These are phyloP conservation scores for Collariella sp. DNA, from an alignment of 495 filamentous ascomycete species.

Conservation along the genomic window DNA sequence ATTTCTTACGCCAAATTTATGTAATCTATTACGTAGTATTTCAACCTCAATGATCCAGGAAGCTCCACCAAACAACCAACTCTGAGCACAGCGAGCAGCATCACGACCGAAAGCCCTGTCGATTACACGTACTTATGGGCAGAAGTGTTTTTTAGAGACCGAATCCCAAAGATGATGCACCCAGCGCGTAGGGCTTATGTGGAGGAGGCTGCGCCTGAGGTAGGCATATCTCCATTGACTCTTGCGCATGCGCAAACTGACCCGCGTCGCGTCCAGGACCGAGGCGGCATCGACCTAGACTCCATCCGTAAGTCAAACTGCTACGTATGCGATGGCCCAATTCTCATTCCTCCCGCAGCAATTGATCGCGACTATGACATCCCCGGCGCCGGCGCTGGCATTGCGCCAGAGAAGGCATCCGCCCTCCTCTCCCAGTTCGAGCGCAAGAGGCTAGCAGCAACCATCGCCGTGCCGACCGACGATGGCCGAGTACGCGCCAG, in stretches of 20 bases:
- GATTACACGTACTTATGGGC: neutral
- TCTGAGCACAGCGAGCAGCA: no score
- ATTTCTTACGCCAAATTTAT: no score
- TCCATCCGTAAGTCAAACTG: conserved; percentile 58
- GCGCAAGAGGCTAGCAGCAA: conserved; percentile 77
- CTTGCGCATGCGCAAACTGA: conserved; percentile 27
- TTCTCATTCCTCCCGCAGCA: conserved; percentile 39
- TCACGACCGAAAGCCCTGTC: neutral
- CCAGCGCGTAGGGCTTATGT: conserved; percentile 92
- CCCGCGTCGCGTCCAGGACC: conserved; percentile 33
- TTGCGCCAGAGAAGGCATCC: conserved; percentile 80
- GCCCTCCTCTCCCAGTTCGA: conserved; percentile 85
- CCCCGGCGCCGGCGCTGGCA: conserved; percentile 60
- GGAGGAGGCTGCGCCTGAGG: conserved; percentile 70
- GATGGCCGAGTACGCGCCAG: conserved; percentile 76
- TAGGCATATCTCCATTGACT: conserved; percentile 36
- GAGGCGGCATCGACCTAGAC: conserved; percentile 68
- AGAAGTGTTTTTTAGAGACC: neutral
- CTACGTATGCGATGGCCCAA: neutral
- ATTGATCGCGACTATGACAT: conserved; percentile 81
- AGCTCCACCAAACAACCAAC: no score
- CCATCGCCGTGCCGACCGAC: conserved; percentile 91
- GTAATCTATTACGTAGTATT: no score
- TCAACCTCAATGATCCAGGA: no score
- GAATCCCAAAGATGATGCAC: conserved; percentile 56